Base-by-base conservation (phyloP, 805 yeast genomes). In the Myxozyma neglecta region DNA sequence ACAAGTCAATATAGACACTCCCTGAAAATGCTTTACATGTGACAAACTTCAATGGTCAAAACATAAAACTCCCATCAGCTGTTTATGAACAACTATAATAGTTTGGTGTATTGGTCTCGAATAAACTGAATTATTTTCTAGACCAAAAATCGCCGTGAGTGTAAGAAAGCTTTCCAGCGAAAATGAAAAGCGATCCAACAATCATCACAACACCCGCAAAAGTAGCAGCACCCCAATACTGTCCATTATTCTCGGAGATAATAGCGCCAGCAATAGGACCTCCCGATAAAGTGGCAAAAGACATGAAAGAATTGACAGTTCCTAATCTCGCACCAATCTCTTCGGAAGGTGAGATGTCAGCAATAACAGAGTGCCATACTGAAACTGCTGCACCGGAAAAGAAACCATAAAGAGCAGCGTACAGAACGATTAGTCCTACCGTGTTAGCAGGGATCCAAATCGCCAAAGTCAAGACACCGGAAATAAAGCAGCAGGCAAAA, bases 251-350 rank as follows among this genome's bases (percentile, higher is more conserved):
- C 16, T 53, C 54, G 10, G 60, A 20, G 39, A 67, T 56, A 8
- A 68, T 45, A 1, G 72, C 71, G 3, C 76, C 76, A 4, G 72
- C 74, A 20, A 72, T 51, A 1, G 76, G 74, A 1, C 73, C 67
- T 0, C 74, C 76, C 0, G 70, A 52, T 14, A 73, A 65, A 20
- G 67, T 58, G 1, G 81, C 84, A 68, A 82, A 79, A 0, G 91
- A 80, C 50, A 86, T 84, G 11, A 80, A 69, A 7, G 81, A 76
- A 44, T 88, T 77, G 0, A 89, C 81, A 45, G 84, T 60, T 2
- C 89, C 89, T 89, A 89, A 87, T 11, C 75, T 61, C 3, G 70
- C 68, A 7, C 76, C 75, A 24, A 71, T 61, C 34, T 69, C 59
- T 13, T 64, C 58, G 37, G 70, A 46, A 43, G 73, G 69, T 0